Evolutionary conservation across 495 filamentous ascomycete genomes (phyloP), one percentile per base, ranked within the genome.

Genomic region (Penicillium macrosclerotiorum): DNA sequence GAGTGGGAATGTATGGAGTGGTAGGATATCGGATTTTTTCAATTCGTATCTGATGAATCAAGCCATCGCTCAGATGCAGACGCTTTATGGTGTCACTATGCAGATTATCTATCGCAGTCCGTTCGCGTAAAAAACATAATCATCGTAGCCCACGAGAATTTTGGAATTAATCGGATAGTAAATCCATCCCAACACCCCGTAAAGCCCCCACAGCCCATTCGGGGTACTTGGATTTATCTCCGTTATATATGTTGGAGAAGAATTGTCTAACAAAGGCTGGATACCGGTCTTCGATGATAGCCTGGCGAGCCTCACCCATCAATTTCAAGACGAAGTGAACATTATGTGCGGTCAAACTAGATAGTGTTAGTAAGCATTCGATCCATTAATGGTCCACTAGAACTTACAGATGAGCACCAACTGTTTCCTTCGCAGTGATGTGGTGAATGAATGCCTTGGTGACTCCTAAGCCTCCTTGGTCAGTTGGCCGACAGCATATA

Each of bases 371-470:
- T 35, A 26, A 24, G 3, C 5, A 20, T 19, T n/a, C n/a, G n/a
- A n/a, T n/a, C n/a, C n/a, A n/a, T n/a, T n/a, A n/a, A n/a, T n/a
- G n/a, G n/a, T n/a, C n/a, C n/a, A n/a, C n/a, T n/a, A n/a, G 19
- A 25, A 56, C 75, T 57, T 64, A 79, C 65, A 99, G 67, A 74
- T 99, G 93, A 14, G 94, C 93, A 8, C 91, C 92, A 0, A 87
- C 93, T 5, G 93, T 97, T 71, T 97, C 93, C 63, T 99, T 99
- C 2, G 84, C 84, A 1, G 89, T 83, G 37, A 95, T 76, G 67
- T 99, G 93, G 60, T 96, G 82, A 23, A 96, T 85, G 63, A 88
- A 96, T 4, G 94, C 89, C 37, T 84, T 78, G 13, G 93, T 94
- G 46, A 97, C 80, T 11, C 89, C 90, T 40, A 96, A 71, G 0